phyloP scores from a whole-genome alignment of 352 stramenopile genomes.

The Phytophthora pisi region DNA sequence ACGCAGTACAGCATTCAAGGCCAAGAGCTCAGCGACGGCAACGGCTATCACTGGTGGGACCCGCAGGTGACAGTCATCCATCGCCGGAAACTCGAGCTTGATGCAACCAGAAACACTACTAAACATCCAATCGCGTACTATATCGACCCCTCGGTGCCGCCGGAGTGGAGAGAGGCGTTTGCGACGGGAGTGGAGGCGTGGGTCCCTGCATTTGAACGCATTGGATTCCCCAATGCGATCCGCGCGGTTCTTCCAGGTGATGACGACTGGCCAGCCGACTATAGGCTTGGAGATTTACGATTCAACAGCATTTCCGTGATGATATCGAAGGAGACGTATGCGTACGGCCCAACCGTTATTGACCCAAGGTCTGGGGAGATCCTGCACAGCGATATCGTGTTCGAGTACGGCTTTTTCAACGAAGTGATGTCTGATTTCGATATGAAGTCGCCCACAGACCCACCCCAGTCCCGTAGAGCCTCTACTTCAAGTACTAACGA shows the following conservation, averaged over 20 bases:
- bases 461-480: conserved; percentile 20
- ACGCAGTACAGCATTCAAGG: conserved; percentile 57
- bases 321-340: conserved; percentile 81
- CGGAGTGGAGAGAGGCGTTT: conserved; percentile 69
- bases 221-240: conserved; percentile 78
- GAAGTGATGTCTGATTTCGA: conserved; percentile 64
- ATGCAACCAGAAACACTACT: conserved; percentile 39
- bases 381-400: conserved; percentile 85
- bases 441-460: conserved; percentile 43
- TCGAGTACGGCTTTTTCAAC: conserved; percentile 89
- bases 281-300: conserved; percentile 83
- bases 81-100: conserved; percentile 60
- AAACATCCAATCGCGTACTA: conserved; percentile 76
- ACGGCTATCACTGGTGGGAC: conserved; percentile 63
- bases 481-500: conserved; percentile 1
- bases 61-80: conserved; percentile 72
- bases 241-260: conserved; percentile 68
- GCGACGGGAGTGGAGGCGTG: conserved; percentile 74
- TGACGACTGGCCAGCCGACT: conserved; percentile 78
- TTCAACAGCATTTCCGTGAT: conserved; percentile 89
- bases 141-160: conserved; percentile 83
- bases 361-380: conserved; percentile 88
- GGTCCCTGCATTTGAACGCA: conserved; percentile 74
- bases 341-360: conserved; percentile 64
- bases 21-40: conserved; percentile 28